Percentiles rank a stretch among this genome's conserved stretches.
Conservation (phyloP, 352 stramenopile genomes). For the Phytopythium kandeliae region DNA sequence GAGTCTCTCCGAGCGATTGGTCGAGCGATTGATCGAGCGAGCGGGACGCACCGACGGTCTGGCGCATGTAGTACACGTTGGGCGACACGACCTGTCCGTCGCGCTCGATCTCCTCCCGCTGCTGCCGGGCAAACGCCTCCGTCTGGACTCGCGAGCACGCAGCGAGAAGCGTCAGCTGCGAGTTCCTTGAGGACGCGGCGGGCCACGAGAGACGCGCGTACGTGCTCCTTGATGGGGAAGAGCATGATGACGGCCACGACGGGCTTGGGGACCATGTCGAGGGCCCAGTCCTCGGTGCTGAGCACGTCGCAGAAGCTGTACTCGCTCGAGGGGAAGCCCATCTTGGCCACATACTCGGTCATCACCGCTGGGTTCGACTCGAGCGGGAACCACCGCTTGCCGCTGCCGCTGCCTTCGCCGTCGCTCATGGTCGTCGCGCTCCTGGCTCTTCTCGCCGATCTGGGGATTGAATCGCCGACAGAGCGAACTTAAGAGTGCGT, state of each 20-base stretch:
- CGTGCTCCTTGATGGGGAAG: constrained; percentile 92
- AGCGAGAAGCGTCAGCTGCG: constrained; percentile 1
- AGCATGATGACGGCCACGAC: constrained; percentile 93
- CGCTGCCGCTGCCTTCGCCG: constrained; percentile 14
- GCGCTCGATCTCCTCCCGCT: constrained; percentile 60
- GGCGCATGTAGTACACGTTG: constrained; percentile 90
- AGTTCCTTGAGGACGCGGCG: no score
- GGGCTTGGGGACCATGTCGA: constrained; percentile 94
- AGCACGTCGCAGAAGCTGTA: constrained; percentile 94
- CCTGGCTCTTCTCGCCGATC: neutral
- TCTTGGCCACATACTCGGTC: constrained; percentile 92
- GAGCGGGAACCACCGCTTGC: constrained; percentile 86
- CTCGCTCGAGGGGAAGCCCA: constrained; percentile 85
- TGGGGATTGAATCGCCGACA: no score
- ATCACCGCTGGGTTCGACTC: constrained; percentile 96
- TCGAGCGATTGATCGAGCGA: constrained; percentile 4
- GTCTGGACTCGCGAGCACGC: constrained; percentile 18
- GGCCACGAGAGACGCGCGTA: no score
- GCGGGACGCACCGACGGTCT: constrained; percentile 82
- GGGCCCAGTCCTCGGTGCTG: constrained; percentile 94
- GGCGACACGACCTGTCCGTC: constrained; percentile 70
- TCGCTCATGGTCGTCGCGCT: constrained; percentile 43
- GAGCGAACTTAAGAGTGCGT: no score
- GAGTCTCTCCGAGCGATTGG: no score
- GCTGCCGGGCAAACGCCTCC: constrained; percentile 70